A percentile compares a stretch with the other conserved stretches of the same genome.
Conservation (phyloP, 805 yeast species). For the Saccharomycopsis fodiens region DNA sequence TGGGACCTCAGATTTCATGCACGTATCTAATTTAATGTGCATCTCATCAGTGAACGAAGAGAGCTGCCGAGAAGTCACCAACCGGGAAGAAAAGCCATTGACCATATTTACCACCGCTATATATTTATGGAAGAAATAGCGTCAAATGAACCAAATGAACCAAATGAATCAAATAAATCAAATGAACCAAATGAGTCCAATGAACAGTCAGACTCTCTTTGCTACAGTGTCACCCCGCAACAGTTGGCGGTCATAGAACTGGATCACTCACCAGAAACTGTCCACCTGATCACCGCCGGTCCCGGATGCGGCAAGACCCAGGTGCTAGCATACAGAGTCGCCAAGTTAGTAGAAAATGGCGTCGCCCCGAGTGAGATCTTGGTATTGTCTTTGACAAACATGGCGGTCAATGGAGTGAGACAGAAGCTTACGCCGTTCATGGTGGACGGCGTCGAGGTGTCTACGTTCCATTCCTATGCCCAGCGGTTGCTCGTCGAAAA, state of each 20-base stretch:
- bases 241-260: not conserved
- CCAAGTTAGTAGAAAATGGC: not conserved
- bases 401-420: constrained; percentile 48
- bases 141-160: no score
- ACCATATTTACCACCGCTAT: no score
- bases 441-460: constrained; percentile 32
- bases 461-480: constrained; percentile 62
- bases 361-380: constrained; percentile 47
- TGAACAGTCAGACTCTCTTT: no score
- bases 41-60: no score
- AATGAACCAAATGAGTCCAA: not conserved
- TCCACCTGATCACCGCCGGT: constrained; percentile 14
- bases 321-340: constrained; percentile 1
- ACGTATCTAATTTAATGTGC: no score
- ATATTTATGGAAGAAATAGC: no score
- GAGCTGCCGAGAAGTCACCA: no score
- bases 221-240: not conserved
- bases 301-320: constrained; percentile 21
- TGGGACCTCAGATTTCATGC: no score
- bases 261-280: not conserved
- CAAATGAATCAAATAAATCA: no score
- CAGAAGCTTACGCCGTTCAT: constrained; percentile 31
- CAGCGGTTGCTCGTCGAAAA: constrained; percentile 48
- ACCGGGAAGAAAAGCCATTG: no score
- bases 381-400: constrained; percentile 60